These are phyloP conservation scores for Rhazya stricta DNA, from an alignment of 257 asterid species.

Conservation along the genomic window DNA sequence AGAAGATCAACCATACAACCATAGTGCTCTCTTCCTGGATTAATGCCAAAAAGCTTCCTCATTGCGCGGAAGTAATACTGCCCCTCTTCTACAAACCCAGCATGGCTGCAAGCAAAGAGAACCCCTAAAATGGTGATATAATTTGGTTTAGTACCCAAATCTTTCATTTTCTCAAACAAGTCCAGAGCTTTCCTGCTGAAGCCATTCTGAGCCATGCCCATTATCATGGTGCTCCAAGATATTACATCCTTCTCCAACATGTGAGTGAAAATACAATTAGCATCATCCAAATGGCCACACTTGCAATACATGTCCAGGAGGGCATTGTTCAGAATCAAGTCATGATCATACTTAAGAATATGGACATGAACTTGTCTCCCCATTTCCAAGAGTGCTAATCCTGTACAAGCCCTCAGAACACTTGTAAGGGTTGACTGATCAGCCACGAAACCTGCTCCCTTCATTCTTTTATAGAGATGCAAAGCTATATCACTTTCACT, in stretches of 20 bases:
- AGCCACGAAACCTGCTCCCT: conserved; percentile 51
- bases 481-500: conserved; percentile 69
- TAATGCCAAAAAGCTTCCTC: conserved; percentile 59
- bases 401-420: conserved; percentile 76
- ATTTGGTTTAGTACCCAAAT: conserved; percentile 55
- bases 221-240: conserved; percentile 96
- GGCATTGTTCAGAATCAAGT: conserved; percentile 75
- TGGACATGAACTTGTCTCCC: conserved; percentile 88
- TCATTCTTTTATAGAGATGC: conserved; percentile 68
- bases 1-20: conserved; percentile 94
- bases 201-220: conserved; percentile 91
- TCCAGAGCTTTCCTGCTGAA: conserved; percentile 66
- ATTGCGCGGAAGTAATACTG: conserved; percentile 53
- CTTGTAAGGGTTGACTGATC: conserved; percentile 74
- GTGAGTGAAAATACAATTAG: conserved; percentile 45
- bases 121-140: conserved; percentile 70
- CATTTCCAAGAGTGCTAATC: conserved; percentile 72
- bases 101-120: conserved; percentile 90
- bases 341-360: conserved; percentile 61
- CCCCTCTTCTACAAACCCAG: conserved; percentile 75
- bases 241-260: conserved; percentile 75
- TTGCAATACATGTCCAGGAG: conserved; percentile 91
- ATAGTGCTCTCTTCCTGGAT: conserved; percentile 82
- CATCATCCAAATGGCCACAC: conserved; percentile 74
- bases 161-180: conserved; percentile 59